phyloP scores from a whole-genome alignment of 306 rosid genomes.

The Prinsepia uniflora region DNA sequence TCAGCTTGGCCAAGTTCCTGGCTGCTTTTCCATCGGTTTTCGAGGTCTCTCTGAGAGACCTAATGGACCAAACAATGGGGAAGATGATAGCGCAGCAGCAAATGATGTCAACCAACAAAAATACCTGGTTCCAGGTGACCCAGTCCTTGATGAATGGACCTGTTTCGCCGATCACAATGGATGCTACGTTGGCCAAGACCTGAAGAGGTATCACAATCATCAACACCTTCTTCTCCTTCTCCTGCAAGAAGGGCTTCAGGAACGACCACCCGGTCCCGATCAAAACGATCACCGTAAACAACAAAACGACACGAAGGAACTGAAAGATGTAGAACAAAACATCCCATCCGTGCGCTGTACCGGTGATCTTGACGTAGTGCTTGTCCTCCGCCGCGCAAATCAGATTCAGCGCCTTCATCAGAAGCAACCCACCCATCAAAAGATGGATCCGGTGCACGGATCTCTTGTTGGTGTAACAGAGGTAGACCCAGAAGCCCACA shows the following conservation, averaged over 20 bases:
- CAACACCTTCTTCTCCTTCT: conserved; percentile 80
- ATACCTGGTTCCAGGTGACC: conserved; percentile 94
- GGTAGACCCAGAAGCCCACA: conserved; percentile 53
- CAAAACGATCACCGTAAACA: conserved; percentile 74
- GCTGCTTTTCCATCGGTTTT: conserved; percentile 93
- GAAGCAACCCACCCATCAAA: conserved; percentile 56
- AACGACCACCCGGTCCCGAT: conserved; percentile 93
- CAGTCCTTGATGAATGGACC: conserved; percentile 92
- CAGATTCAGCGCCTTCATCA: conserved; percentile 70
- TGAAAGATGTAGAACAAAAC: conserved; percentile 85
- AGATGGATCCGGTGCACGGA: conserved; percentile 80
- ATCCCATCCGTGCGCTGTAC: conserved; percentile 94
- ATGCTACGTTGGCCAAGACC: conserved; percentile 81
- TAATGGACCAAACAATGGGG: conserved; percentile 91
- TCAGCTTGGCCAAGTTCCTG: conserved; percentile 68
- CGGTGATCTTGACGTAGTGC: conserved; percentile 72
- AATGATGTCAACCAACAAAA: conserved; percentile 80
- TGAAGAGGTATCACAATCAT: conserved; percentile 90
- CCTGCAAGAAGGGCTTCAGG: conserved; percentile 75
- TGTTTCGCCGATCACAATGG: conserved; percentile 82
- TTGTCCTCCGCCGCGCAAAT: conserved; percentile 86
- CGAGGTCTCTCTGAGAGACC: conserved; percentile 77
- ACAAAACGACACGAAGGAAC: conserved; percentile 70
- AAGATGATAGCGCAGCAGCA: conserved; percentile 93
- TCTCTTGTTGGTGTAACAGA: conserved; percentile 37